phyloP scores from a whole-genome alignment of 345 rosid genomes.

The Raphanus raphanistrum region DNA sequence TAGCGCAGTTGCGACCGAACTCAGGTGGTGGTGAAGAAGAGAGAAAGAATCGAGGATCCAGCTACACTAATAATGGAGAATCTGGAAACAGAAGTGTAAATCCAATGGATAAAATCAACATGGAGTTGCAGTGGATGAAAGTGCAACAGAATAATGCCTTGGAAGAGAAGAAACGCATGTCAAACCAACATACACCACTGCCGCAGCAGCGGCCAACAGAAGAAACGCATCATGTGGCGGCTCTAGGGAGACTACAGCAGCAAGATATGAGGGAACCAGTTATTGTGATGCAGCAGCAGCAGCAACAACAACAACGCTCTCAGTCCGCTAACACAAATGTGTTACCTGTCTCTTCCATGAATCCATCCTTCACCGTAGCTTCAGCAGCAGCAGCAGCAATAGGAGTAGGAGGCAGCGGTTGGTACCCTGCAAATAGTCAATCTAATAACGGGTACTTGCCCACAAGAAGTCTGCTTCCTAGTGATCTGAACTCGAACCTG shows the following conservation, averaged over 20 bases:
- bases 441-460: constrained; percentile 59
- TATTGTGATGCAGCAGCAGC: constrained; percentile 76
- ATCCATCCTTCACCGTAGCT: constrained; percentile 54
- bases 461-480: constrained; percentile 46
- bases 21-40: constrained; percentile 50
- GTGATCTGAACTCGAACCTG: constrained; percentile 47
- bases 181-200: constrained; percentile 53
- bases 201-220: constrained; percentile 47
- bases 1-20: constrained; percentile 50
- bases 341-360: constrained; percentile 51
- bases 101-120: constrained; percentile 56
- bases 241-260: constrained; percentile 57
- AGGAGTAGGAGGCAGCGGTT: constrained; percentile 37
- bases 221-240: constrained; percentile 51
- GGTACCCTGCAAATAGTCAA: constrained; percentile 59
- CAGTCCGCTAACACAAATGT: constrained; percentile 54
- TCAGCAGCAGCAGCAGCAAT: constrained; percentile 22
- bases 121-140: constrained; percentile 61
- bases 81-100: constrained; percentile 44
- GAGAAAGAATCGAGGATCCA: constrained; percentile 54
- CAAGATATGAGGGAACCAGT: constrained; percentile 67
- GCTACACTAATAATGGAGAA: constrained; percentile 37
- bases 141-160: constrained; percentile 47
- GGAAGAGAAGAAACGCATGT: constrained; percentile 56
- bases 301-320: constrained; percentile 35